phyloP scores from a whole-genome alignment of 2,329 filamentous ascomycete genomes.

The Epicoccum nigrum region DNA sequence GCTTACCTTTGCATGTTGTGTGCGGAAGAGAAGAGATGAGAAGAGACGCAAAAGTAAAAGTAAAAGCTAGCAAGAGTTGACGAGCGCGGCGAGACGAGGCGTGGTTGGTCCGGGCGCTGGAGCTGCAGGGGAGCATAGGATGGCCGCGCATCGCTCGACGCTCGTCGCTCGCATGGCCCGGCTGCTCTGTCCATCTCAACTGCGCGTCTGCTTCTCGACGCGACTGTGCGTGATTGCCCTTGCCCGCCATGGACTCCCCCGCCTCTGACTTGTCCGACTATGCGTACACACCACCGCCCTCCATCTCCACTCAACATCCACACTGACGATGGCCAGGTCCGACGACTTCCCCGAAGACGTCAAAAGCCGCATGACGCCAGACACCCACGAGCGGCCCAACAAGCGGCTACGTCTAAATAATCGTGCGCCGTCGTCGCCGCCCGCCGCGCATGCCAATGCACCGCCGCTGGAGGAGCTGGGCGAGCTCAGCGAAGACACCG shows the following conservation, averaged over 20 bases:
- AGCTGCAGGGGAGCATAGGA: slow-evolving; percentile 2
- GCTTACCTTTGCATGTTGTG: slow-evolving; percentile 23
- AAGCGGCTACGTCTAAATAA: slow-evolving; percentile 47
- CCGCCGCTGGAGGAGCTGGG: slow-evolving; percentile 49
- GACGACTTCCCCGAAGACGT: slow-evolving; percentile 67
- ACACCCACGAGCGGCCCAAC: slow-evolving; percentile 50
- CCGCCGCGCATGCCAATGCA: slow-evolving; percentile 18
- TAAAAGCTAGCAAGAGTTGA: slow-evolving; percentile 6
- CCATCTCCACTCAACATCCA: too few species aligned
- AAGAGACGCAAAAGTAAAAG: too few species aligned
- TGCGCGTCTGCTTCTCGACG: background rate
- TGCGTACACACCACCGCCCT: slow-evolving; percentile 37
- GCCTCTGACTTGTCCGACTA: slow-evolving; percentile 69
- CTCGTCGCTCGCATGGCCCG: slow-evolving; percentile 7
- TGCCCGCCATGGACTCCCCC: slow-evolving; percentile 57
- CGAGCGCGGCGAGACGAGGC: slow-evolving; percentile 14
- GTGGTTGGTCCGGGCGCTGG: slow-evolving; percentile 3
- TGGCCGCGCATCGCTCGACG: background rate
- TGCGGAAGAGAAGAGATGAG: background rate
- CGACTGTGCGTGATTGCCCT: slow-evolving; percentile 1
- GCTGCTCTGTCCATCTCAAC: background rate
- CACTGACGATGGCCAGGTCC: slow-evolving; percentile 42
- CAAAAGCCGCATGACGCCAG: slow-evolving; percentile 52
- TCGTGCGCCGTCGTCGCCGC: slow-evolving; percentile 44
- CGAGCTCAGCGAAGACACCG: slow-evolving; percentile 88